These are phyloP conservation scores for Trichomonas gallinae DNA, from an alignment of 208 protist species.

Conservation along the genomic window DNA sequence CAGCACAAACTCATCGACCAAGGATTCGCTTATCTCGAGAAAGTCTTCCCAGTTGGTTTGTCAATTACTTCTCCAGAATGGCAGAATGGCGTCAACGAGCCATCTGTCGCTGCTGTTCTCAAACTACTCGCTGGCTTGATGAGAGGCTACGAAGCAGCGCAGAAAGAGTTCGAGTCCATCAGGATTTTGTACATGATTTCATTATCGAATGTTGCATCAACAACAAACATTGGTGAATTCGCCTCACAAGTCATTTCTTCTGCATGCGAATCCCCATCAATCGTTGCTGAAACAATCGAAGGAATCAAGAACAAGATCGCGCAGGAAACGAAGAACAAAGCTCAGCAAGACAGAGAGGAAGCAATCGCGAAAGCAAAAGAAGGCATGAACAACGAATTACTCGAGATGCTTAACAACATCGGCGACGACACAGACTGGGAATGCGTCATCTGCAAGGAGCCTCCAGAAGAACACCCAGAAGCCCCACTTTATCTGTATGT, in stretches of 20 bases:
- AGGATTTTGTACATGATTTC: neutral
- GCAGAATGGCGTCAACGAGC: neutral
- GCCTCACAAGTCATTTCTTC: neutral
- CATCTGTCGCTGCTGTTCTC: neutral
- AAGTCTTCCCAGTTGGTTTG: neutral
- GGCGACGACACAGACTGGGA: neutral
- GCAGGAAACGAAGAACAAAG: neutral
- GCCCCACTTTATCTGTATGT: neutral
- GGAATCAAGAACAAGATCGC: neutral
- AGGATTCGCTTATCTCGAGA: neutral
- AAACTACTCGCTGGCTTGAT: neutral
- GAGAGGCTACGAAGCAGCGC: neutral
- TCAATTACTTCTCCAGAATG: neutral
- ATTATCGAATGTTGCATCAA: neutral
- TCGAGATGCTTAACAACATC: neutral
- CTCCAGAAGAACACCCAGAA: neutral
- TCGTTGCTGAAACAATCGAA: neutral
- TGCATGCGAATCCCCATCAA: neutral
- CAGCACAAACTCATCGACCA: neutral
- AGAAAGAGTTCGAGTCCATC: neutral
- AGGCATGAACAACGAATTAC: neutral
- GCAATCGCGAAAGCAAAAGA: neutral
- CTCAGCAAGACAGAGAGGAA: neutral
- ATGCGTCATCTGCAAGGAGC: conserved; percentile 4
- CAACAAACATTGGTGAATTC: neutral